phyloP scores from a whole-genome alignment of 1,284 basidiomycete genomes.

The Tylopilus sp. region DNA sequence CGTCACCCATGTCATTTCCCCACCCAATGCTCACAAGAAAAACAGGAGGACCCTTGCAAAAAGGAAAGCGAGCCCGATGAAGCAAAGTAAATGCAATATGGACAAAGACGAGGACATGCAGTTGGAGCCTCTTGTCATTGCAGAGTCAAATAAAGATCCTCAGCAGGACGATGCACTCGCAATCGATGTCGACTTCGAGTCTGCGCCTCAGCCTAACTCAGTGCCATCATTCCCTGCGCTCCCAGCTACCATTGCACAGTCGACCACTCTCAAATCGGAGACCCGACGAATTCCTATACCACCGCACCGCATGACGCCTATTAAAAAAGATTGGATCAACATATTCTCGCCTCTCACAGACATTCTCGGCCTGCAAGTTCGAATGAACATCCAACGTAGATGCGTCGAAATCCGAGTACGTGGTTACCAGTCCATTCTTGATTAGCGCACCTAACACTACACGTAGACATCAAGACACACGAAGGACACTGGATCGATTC shows the following conservation, averaged over 20 bases:
- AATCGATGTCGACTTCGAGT: slow-evolving; percentile 54
- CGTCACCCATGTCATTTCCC: slow-evolving; percentile 45
- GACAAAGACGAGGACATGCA: slow-evolving; percentile 42
- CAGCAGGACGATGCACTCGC: slow-evolving; percentile 59
- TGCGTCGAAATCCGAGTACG: slow-evolving; percentile 90
- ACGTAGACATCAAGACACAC: slow-evolving; percentile 91
- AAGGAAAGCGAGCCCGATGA: slow-evolving; percentile 36
- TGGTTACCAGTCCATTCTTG: slow-evolving; percentile 16
- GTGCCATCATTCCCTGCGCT: slow-evolving; percentile 69
- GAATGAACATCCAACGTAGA: slow-evolving; percentile 91
- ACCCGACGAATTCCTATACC: slow-evolving; percentile 86
- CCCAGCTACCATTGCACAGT: slow-evolving; percentile 51
- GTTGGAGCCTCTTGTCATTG: slow-evolving; percentile 10
- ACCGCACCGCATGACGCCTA: slow-evolving; percentile 94
- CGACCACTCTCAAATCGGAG: slow-evolving; percentile 69
- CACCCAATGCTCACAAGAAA: slow-evolving; percentile 44
- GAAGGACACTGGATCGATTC: slow-evolving; percentile 85
- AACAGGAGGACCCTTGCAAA: slow-evolving; percentile 55
- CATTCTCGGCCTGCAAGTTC: slow-evolving; percentile 89
- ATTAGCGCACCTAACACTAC: slow-evolving; percentile 3
- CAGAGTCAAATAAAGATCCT: slow-evolving; percentile 3
- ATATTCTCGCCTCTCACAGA: slow-evolving; percentile 96
- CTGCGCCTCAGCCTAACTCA: slow-evolving; percentile 41
- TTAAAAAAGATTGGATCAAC: slow-evolving; percentile 97
- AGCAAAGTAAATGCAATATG: slow-evolving; percentile 12